phyloP scores from a whole-genome alignment of 805 yeast genomes.

The Sugiyamaella smithiae region DNA sequence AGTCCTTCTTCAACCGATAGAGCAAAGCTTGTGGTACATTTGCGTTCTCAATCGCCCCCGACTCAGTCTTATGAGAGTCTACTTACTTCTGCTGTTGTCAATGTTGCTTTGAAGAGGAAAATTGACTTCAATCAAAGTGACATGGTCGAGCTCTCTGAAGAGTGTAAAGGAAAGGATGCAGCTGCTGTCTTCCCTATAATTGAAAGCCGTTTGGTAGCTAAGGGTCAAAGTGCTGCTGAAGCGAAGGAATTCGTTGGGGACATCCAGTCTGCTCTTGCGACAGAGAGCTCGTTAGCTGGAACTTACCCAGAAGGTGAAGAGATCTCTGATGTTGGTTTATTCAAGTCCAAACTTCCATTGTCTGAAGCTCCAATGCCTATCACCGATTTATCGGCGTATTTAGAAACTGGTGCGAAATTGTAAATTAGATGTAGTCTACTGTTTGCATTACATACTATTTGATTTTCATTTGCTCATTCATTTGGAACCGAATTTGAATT shows the following conservation, averaged over 20 bases:
- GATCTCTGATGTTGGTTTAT: conserved; percentile 47
- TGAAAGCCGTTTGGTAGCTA: conserved; percentile 8
- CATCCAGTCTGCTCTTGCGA: conserved; percentile 2
- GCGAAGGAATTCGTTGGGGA: conserved; percentile 10
- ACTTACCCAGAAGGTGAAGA: conserved; percentile 50
- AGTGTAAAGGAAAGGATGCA: conserved; percentile 12
- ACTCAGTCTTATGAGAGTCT: conserved; percentile 12
- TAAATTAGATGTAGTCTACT: conserved; percentile 12
- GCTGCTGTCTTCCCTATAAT: conserved; percentile 8
- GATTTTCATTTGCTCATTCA: too few species aligned
- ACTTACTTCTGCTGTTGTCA: conserved; percentile 14
- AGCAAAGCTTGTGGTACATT: conserved; percentile 54
- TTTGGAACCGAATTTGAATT: too few species aligned
- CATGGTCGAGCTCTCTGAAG: conserved; percentile 13
- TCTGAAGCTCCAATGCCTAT: conserved; percentile 65
- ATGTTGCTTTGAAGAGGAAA: conserved; percentile 15
- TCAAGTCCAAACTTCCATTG: conserved; percentile 52
- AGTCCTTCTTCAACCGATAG: conserved; percentile 36
- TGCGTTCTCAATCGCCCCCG: conserved; percentile 50
- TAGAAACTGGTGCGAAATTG: conserved; percentile 29
- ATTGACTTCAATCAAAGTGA: conserved; percentile 16
- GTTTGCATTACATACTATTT: too few species aligned
- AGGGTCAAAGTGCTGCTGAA: conserved; percentile 12
- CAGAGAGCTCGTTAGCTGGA: conserved; percentile 15
- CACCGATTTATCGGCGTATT: conserved; percentile 24